phyloP scores from a whole-genome alignment of 2,329 filamentous ascomycete species.

The Xylaria sp. region DNA sequence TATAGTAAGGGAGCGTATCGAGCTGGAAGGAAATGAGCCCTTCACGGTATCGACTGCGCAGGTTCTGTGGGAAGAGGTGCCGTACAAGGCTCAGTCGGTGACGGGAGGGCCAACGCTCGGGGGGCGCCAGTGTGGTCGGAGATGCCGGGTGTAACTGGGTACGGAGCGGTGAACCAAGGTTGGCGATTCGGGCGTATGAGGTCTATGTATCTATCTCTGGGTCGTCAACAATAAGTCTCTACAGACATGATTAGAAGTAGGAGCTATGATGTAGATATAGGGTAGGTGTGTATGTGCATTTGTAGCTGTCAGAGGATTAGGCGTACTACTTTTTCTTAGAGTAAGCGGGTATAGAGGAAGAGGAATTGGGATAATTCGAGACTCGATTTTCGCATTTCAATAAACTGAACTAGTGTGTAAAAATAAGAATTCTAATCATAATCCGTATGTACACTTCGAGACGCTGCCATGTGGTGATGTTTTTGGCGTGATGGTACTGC shows the following conservation, averaged over 20 bases:
- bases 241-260: neutral
- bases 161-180: neutral
- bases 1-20: constrained; percentile 77
- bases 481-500: too few relatives aligned
- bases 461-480: neutral
- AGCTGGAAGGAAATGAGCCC: constrained; percentile 76
- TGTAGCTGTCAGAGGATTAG: neutral
- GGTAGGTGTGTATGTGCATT: neutral
- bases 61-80: constrained; percentile 73
- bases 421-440: neutral
- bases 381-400: neutral
- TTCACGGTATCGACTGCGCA: constrained; percentile 71
- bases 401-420: neutral
- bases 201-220: neutral
- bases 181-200: neutral
- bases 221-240: neutral
- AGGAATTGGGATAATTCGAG: neutral
- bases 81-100: constrained; percentile 65
- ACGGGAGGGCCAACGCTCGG: constrained; percentile 52
- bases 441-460: neutral
- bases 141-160: neutral
- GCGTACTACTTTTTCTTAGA: neutral
- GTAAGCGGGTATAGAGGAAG: neutral
- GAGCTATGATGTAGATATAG: neutral
- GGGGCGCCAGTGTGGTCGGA: constrained; percentile 56